Base-by-base conservation (phyloP, 2,329 filamentous ascomycete genomes). In the Scytalidium sp. region DNA sequence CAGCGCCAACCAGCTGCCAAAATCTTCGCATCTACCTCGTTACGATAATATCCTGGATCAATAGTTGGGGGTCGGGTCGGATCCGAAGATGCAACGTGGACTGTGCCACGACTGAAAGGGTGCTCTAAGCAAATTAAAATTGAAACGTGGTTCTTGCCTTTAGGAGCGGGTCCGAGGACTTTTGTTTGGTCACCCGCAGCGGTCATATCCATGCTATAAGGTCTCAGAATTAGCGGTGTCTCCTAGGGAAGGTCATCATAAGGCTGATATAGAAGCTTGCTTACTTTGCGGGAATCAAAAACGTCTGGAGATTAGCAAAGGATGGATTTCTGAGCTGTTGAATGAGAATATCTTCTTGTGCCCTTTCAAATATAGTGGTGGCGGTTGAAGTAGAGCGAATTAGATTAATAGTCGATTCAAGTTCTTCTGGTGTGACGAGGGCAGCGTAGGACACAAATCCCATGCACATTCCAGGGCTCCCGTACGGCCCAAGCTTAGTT, bases 21-120 rank as follows among this genome's bases (percentile, higher is more conserved):
- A 3, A 74, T 53, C 41, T 72, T 65, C 3, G 67, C 45, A 43
- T 74, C 72, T 1, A 70, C 56, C 0, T 72, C 68, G 47, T 75
- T 67, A 3, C 65, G 60, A n/a, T 74, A 61, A 27, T 71, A 72
- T 9, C 63, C 63, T 1, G 68, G 66, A 54, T 75, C 69, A 49
- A 75, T 72, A 2, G 52, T 41, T 0, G 72, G 71, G 17, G 65
- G 56, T 2, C 52, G 58, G 1, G 56, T 53, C 0, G 66, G 64
- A 44, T 72, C 62, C 0, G 67, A 47, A 1, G 68, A 71, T 1
- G 54, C 55, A 27, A 74, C 65, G 47, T 74, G 72, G 0, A 70
- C 58, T 11, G 53, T 66, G 2, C 71, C 71, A 17, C 71, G 67
- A 0, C 69, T 71, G 22, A 72, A 63, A 1, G 68, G 63, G 49